phyloP scores from a whole-genome alignment of 768 basidiomycete species.

The Boletus subcaerulescens region DNA sequence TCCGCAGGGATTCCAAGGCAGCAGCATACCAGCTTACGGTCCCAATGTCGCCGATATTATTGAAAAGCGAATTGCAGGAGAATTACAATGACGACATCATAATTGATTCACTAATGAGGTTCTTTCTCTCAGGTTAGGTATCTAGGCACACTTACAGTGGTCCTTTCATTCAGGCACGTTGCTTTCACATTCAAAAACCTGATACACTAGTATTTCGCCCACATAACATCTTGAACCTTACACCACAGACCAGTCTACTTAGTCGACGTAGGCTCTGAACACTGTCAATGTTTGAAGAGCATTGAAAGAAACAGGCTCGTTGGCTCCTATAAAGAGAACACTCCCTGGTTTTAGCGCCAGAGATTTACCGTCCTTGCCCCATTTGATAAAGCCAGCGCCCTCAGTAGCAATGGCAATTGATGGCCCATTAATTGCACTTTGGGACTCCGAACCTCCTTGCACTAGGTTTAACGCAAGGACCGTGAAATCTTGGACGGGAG shows the following conservation, averaged over 20 bases:
- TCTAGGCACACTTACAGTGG: neutral
- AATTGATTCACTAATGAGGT: neutral
- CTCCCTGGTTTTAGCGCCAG: slow-evolving; percentile 59
- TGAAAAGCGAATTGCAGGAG: slow-evolving; percentile 57
- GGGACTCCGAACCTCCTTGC: slow-evolving; percentile 45
- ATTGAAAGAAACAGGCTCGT: slow-evolving; percentile 49
- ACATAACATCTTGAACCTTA: neutral
- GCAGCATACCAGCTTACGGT: slow-evolving; percentile 71
- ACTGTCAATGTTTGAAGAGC: slow-evolving; percentile 27
- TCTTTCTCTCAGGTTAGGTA: neutral
- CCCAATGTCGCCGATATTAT: slow-evolving; percentile 64
- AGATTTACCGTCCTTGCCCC: slow-evolving; percentile 37
- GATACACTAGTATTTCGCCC: neutral
- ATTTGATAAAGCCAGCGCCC: slow-evolving; percentile 57
- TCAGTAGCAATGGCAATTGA: slow-evolving; percentile 78
- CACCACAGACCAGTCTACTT: neutral
- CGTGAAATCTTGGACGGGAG: slow-evolving; percentile 91
- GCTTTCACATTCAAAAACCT: neutral
- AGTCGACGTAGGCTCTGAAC: slow-evolving; percentile 30
- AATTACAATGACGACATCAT: neutral
- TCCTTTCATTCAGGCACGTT: neutral
- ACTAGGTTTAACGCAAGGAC: slow-evolving; percentile 64
- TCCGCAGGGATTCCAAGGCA: slow-evolving; percentile 82
- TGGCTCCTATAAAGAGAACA: slow-evolving; percentile 82
- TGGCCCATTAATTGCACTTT: slow-evolving; percentile 72